Conservation (phyloP, 2,329 filamentous ascomycete species). For the Arthrobotrys sphaeroides region DNA sequence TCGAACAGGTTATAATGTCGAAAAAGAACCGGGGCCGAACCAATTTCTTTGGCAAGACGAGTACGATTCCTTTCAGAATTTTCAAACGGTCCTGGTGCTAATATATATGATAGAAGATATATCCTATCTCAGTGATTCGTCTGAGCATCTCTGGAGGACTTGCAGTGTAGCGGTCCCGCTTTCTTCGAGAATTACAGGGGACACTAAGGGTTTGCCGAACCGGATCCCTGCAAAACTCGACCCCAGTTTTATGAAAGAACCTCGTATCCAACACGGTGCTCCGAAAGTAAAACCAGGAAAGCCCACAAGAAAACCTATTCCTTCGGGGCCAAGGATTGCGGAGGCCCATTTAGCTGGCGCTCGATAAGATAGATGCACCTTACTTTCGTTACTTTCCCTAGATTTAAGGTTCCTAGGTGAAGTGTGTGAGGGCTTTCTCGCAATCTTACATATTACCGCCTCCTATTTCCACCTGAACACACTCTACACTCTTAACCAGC, state of each 20-base stretch:
- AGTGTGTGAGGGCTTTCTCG: not conserved
- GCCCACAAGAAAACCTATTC: conserved; percentile 52
- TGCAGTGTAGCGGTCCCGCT: conserved; percentile 65
- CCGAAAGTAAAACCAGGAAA: conserved; percentile 67
- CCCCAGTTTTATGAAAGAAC: conserved; percentile 87
- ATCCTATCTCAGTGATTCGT: conserved; percentile 75
- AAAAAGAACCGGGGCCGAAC: conserved; percentile 75
- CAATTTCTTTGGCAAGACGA: conserved; percentile 71
- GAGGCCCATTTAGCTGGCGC: not conserved
- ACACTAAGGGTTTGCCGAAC: conserved; percentile 63
- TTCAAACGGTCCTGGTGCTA: conserved; percentile 58
- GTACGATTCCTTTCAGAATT: conserved; percentile 60
- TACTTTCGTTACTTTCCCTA: no score
- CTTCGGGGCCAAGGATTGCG: conserved; percentile 62
- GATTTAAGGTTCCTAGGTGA: not conserved
- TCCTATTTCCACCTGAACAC: not conserved
- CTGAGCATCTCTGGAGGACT: conserved; percentile 82
- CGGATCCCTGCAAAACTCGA: conserved; percentile 84
- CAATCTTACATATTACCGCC: not conserved
- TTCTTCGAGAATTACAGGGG: conserved; percentile 64
- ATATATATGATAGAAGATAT: conserved; percentile 59
- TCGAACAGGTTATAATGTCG: conserved; percentile 84
- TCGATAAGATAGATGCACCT: not conserved
- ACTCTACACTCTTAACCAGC: not conserved
- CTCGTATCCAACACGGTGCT: conserved; percentile 87